A percentile compares a stretch with the other conserved stretches of the same genome.
These are phyloP conservation scores for Fusarium austroafricanum DNA, from an alignment of 2,329 filamentous ascomycete species.

Conservation along the genomic window DNA sequence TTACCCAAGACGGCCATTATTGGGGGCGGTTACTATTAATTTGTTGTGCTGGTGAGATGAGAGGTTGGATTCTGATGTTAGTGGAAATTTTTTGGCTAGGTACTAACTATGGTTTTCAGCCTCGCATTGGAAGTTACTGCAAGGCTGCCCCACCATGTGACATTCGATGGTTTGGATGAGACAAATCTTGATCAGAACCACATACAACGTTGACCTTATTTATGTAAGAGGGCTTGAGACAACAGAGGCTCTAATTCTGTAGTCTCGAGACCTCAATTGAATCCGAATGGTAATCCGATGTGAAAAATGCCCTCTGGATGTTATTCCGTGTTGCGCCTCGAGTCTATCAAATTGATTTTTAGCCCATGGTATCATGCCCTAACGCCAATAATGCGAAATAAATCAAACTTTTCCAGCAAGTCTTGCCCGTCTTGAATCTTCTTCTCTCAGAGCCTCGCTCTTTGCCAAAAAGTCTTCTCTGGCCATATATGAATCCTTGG, in stretches of 20 bases:
- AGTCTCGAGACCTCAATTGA: neutral
- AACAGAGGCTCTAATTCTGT: neutral
- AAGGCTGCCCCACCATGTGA: constrained; percentile 44
- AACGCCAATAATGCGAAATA: constrained; percentile 34
- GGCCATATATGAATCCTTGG: constrained; percentile 71
- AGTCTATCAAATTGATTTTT: constrained; percentile 5
- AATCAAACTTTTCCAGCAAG: constrained; percentile 53
- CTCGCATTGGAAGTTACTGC: constrained; percentile 36
- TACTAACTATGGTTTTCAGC: constrained; percentile 40
- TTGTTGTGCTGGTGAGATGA: constrained; percentile 3
- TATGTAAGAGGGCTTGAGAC: neutral
- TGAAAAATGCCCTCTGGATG: neutral
- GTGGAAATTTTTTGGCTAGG: constrained; percentile 38
- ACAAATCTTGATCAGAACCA: neutral
- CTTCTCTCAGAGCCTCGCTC: constrained; percentile 71
- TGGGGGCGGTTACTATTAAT: neutral
- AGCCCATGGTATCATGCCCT: constrained; percentile 45
- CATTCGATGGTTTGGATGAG: neutral
- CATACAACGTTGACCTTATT: neutral
- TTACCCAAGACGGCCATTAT: constrained; percentile 63
- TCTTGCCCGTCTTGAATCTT: constrained; percentile 67
- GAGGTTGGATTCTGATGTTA: constrained; percentile 4
- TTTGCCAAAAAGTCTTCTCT: constrained; percentile 74
- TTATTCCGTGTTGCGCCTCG: neutral
- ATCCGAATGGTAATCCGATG: neutral